Conservation (phyloP, 768 basidiomycete genomes). For the Boletus rubroflammeus region DNA sequence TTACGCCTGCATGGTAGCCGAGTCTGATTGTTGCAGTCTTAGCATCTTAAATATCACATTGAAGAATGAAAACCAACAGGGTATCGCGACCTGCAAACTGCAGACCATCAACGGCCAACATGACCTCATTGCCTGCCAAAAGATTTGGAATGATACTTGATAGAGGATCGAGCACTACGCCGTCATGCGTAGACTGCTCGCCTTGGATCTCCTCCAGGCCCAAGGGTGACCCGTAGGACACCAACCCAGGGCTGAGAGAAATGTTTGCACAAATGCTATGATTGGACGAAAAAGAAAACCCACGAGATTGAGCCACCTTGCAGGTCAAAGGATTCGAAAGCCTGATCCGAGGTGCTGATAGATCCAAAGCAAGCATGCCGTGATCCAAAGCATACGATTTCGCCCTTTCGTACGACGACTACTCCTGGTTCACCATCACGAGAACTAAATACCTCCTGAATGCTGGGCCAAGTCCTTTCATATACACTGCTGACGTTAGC, state of each 20-base stretch:
- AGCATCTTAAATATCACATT: not conserved
- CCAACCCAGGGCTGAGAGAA: conserved; percentile 42
- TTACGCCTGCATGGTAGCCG: conserved; percentile 64
- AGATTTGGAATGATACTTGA: conserved; percentile 33
- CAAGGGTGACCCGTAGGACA: conserved; percentile 41
- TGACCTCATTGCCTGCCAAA: conserved; percentile 36
- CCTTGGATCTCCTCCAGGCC: conserved; percentile 55
- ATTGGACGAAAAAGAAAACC: conserved; percentile 18
- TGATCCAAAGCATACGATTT: conserved; percentile 50
- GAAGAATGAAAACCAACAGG: conserved; percentile 37
- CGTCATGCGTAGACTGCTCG: conserved; percentile 56
- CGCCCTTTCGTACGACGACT: conserved; percentile 52
- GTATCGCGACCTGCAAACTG: conserved; percentile 60
- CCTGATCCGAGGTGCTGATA: conserved; percentile 10
- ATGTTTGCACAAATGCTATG: not conserved
- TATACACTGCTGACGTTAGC: conserved; percentile 58
- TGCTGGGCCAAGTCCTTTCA: conserved; percentile 29
- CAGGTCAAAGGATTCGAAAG: conserved; percentile 49
- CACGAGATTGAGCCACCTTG: conserved; percentile 60
- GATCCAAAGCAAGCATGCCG: conserved; percentile 23
- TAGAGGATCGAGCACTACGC: conserved; percentile 47
- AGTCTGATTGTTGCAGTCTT: conserved; percentile 41
- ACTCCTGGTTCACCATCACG: conserved; percentile 27
- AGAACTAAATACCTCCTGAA: conserved; percentile 21
- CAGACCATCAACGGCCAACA: conserved; percentile 70